These are phyloP conservation scores for Macroventuria anomochaeta DNA, from an alignment of 2,329 filamentous ascomycete genomes.

Conservation along the genomic window DNA sequence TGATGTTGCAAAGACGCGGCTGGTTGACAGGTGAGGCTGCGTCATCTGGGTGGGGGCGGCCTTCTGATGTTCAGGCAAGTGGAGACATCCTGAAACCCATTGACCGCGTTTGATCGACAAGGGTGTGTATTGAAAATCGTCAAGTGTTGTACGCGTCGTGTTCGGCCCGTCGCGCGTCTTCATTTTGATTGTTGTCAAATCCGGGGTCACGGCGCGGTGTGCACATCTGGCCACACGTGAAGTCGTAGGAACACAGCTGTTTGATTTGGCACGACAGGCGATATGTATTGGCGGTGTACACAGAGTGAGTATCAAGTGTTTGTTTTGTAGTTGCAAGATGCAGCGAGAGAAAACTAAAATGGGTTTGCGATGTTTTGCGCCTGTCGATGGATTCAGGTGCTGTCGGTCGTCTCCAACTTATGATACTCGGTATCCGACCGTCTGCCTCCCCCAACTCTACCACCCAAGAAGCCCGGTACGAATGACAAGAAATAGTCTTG, in stretches of 20 bases:
- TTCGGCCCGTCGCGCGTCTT: constrained; percentile 11
- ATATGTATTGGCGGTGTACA: background rate
- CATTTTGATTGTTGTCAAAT: background rate
- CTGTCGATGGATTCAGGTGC: background rate
- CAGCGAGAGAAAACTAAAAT: background rate
- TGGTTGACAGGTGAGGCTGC: constrained; percentile 9
- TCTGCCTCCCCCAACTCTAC: background rate
- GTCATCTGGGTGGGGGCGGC: constrained; percentile 9
- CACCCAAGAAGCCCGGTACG: background rate
- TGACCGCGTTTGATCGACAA: constrained; percentile 17
- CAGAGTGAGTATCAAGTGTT: background rate
- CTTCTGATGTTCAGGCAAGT: constrained; percentile 16
- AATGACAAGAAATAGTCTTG: background rate
- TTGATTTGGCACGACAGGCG: background rate
- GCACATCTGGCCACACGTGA: background rate
- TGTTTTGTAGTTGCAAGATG: background rate
- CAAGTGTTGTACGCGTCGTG: constrained; percentile 13
- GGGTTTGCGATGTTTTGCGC: background rate
- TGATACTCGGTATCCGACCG: constrained; percentile 4
- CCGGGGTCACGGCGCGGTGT: background rate
- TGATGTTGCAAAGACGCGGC: constrained; percentile 11
- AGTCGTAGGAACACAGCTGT: background rate
- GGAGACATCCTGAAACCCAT: constrained; percentile 14
- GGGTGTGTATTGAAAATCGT: constrained; percentile 3
- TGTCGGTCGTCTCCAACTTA: constrained; percentile 6